These are phyloP conservation scores for Magnaporthiopsis rhizophila DNA, from an alignment of 2,329 filamentous ascomycete species.

Conservation along the genomic window DNA sequence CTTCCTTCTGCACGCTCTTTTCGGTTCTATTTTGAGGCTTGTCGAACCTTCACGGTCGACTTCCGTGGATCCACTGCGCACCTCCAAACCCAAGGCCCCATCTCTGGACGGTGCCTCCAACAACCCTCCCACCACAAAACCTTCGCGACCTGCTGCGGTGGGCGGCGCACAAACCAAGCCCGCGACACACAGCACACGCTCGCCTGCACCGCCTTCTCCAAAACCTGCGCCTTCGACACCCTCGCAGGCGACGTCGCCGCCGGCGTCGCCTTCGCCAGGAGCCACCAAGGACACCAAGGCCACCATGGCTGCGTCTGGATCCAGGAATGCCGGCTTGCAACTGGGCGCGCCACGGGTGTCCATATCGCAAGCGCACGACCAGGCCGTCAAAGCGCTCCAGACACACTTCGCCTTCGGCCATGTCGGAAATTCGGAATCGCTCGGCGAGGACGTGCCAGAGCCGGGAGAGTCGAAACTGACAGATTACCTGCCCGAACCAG, in stretches of 20 bases:
- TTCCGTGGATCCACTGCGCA: neutral
- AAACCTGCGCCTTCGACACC: neutral
- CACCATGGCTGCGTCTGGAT: neutral
- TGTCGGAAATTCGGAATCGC: conserved; percentile 17
- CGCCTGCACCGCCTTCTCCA: neutral
- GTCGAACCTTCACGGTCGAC: conserved; percentile 28
- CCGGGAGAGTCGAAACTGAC: conserved; percentile 45
- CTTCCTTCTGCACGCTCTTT: conserved; percentile 64
- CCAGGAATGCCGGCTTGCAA: neutral
- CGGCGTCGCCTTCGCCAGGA: neutral
- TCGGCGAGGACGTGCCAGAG: neutral
- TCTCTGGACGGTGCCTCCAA: conserved; percentile 4
- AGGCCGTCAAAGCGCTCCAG: conserved; percentile 5
- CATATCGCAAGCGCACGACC: neutral
- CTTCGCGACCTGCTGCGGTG: neutral
- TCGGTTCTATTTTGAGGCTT: conserved; percentile 67
- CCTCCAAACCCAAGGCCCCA: conserved; percentile 6
- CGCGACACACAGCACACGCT: neutral
- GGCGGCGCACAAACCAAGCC: neutral
- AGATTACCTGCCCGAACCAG: conserved; percentile 73
- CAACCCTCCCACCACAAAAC: neutral
- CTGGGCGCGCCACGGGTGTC: neutral
- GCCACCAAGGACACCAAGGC: too few relatives aligned
- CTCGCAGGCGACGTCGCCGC: neutral
- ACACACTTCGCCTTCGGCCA: conserved; percentile 15